phyloP scores from a whole-genome alignment of 2,329 filamentous ascomycete genomes.

The Aspergillus luchuensis region DNA sequence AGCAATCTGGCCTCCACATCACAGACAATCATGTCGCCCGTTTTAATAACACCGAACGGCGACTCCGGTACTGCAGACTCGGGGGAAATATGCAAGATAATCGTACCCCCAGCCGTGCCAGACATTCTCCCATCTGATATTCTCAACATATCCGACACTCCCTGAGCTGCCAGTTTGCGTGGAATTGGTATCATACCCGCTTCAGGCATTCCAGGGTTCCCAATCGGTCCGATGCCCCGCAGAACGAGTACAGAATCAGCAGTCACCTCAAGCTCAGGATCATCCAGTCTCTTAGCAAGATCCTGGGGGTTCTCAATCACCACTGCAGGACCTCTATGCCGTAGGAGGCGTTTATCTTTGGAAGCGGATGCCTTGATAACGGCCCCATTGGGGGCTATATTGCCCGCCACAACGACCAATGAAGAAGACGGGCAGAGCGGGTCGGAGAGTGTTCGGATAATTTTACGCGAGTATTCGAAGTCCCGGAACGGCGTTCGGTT shows the following conservation, averaged over 20 bases:
- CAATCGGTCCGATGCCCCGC: slow-evolving; percentile 53
- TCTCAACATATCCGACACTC: slow-evolving; percentile 56
- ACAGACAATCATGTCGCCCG: too few species aligned
- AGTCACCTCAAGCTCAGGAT: slow-evolving; percentile 46
- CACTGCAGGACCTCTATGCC: slow-evolving; percentile 48
- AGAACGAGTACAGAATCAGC: slow-evolving; percentile 50
- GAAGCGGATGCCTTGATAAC: slow-evolving; percentile 55
- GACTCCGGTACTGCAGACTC: slow-evolving; percentile 52
- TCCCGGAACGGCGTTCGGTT: slow-evolving; percentile 45
- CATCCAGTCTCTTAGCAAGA: slow-evolving; percentile 50
- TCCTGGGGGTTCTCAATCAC: slow-evolving; percentile 53
- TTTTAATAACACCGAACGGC: slow-evolving; percentile 20
- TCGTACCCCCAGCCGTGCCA: slow-evolving; percentile 57
- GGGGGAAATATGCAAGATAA: slow-evolving; percentile 56
- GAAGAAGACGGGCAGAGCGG: slow-evolving; percentile 50
- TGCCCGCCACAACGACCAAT: slow-evolving; percentile 49
- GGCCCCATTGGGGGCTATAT: slow-evolving; percentile 51
- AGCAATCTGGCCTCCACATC: slow-evolving; percentile 22
- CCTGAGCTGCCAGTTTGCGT: slow-evolving; percentile 48
- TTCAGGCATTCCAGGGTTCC: slow-evolving; percentile 57
- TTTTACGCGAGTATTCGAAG: slow-evolving; percentile 43
- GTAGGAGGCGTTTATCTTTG: slow-evolving; percentile 48
- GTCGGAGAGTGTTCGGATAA: slow-evolving; percentile 47
- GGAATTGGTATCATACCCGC: slow-evolving; percentile 56
- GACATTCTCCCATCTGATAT: slow-evolving; percentile 59